Evolutionary conservation across 2,329 filamentous ascomycete genomes (phyloP).

Genomic region (Cryphonectria carpinicola): DNA sequence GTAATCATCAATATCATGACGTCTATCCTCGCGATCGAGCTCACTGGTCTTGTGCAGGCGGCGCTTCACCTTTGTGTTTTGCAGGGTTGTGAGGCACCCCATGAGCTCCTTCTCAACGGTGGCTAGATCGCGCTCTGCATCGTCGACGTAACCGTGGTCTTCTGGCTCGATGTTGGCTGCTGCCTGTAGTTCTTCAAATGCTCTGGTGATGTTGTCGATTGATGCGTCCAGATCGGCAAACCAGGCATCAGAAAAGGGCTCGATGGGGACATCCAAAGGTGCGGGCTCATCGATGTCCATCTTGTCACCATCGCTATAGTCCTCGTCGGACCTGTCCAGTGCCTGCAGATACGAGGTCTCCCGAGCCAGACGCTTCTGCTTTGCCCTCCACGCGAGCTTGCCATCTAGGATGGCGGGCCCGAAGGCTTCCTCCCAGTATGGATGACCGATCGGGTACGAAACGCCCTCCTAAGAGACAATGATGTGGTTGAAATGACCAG

Average conservation of each 20-base stretch:
- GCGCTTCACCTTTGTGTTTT: neutral
- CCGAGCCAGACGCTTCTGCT: constrained; percentile 13
- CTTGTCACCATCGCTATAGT: neutral
- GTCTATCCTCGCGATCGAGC: neutral
- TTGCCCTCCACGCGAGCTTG: constrained; percentile 25
- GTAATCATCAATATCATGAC: neutral
- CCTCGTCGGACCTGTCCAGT: neutral
- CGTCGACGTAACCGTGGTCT: constrained; percentile 4
- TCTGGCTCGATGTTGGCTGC: constrained; percentile 1
- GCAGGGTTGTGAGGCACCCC: constrained; percentile 11
- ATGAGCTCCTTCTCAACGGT: constrained; percentile 14
- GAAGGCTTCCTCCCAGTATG: constrained; percentile 16
- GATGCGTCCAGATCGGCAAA: constrained; percentile 22
- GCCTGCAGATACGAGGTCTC: neutral
- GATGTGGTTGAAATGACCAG: constrained; percentile 82
- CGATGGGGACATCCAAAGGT: neutral
- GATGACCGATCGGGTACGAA: constrained; percentile 23
- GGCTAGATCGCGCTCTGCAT: constrained; percentile 15
- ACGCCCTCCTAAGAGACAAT: constrained; percentile 59
- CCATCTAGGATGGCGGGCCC: constrained; percentile 21
- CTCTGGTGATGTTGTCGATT: constrained; percentile 21
- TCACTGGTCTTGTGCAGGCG: neutral
- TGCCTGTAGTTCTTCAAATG: constrained; percentile 22
- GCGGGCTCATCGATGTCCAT: constrained; percentile 12
- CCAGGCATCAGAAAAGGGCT: constrained; percentile 23